A percentile compares a stretch with the other conserved stretches of the same genome.
Evolutionary conservation across 208 protist species (phyloP).

Genomic region (Crithidia bombi): DNA sequence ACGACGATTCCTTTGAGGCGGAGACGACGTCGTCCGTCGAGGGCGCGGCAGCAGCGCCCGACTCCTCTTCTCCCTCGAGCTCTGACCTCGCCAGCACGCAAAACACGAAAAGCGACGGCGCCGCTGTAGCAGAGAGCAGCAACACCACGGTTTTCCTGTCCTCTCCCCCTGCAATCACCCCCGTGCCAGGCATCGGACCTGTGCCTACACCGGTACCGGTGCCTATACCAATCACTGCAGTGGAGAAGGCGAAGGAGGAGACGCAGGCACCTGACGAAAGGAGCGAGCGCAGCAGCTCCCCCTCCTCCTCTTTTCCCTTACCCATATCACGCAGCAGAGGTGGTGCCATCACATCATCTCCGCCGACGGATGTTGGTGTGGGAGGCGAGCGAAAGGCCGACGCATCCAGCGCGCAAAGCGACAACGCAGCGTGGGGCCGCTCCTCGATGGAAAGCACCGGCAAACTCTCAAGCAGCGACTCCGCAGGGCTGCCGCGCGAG

Average conservation of each 20-base stretch:
- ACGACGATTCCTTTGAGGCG: slow-evolving; percentile 75
- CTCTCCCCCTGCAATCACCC: not conserved
- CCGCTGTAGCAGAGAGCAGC: not conserved
- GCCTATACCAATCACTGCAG: slow-evolving; percentile 6
- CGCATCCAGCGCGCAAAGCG: slow-evolving; percentile 9
- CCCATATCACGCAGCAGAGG: slow-evolving; percentile 5
- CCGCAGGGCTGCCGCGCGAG: slow-evolving; percentile 5
- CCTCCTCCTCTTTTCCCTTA: not conserved
- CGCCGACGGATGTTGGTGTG: slow-evolving; percentile 9
- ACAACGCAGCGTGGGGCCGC: not conserved
- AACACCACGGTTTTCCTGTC: not conserved
- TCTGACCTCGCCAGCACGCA: not conserved
- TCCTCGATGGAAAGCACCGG: not conserved
- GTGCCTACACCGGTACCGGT: slow-evolving; percentile 30
- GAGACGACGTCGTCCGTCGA: slow-evolving; percentile 31
- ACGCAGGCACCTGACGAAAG: not conserved
- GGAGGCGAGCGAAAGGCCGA: not conserved
- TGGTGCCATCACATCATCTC: not conserved
- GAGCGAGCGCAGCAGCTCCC: slow-evolving; percentile 4
- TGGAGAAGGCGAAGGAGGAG: not conserved
- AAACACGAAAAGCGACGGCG: not conserved
- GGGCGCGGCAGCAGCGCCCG: not conserved
- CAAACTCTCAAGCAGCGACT: slow-evolving; percentile 17
- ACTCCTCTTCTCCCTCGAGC: slow-evolving; percentile 12
- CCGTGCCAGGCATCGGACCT: not conserved